A percentile compares a stretch with the other conserved stretches of the same genome.
phyloP scores from a whole-genome alignment of 2,329 filamentous ascomycete genomes.

The Colletotrichum phormii region DNA sequence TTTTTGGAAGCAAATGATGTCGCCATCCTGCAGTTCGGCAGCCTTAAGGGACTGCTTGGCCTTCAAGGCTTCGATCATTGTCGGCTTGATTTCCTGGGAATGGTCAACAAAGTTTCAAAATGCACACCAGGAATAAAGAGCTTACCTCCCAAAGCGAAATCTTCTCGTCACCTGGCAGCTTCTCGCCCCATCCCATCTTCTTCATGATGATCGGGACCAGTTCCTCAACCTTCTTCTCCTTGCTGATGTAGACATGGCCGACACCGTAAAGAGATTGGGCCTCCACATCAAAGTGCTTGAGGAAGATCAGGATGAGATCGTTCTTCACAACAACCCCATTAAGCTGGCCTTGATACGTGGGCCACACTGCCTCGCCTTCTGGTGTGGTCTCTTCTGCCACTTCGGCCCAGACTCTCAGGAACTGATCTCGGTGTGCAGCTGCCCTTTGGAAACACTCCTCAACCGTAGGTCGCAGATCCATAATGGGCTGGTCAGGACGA shows the following conservation, averaged over 20 bases:
- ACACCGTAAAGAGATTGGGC: conserved; percentile 80
- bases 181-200: conserved; percentile 88
- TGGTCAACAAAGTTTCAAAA: conserved; percentile 37
- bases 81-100: conserved; percentile 88
- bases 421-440: conserved; percentile 72
- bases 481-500: conserved; percentile 87
- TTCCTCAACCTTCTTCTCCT: conserved; percentile 89
- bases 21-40: conserved; percentile 95
- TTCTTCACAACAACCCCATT: conserved; percentile 69
- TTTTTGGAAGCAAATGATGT: conserved; percentile 95
- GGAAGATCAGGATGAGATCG: conserved; percentile 82
- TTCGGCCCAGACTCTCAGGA: conserved; percentile 90
- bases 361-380: conserved; percentile 80
- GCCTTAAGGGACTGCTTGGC: conserved; percentile 88
- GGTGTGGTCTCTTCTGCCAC: conserved; percentile 73
- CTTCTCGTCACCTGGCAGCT: conserved; percentile 72
- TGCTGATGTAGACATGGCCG: conserved; percentile 87
- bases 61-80: conserved; percentile 96
- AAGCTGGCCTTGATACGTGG: conserved; percentile 68
- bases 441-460: conserved; percentile 73
- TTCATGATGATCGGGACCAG: conserved; percentile 81
- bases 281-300: conserved; percentile 91
- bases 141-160: conserved; percentile 81
- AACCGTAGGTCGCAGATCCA: conserved; percentile 79
- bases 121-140: neutral